These are phyloP conservation scores for Solanum hybrid DNA, from an alignment of 305 asterid species.

Conservation along the genomic window DNA sequence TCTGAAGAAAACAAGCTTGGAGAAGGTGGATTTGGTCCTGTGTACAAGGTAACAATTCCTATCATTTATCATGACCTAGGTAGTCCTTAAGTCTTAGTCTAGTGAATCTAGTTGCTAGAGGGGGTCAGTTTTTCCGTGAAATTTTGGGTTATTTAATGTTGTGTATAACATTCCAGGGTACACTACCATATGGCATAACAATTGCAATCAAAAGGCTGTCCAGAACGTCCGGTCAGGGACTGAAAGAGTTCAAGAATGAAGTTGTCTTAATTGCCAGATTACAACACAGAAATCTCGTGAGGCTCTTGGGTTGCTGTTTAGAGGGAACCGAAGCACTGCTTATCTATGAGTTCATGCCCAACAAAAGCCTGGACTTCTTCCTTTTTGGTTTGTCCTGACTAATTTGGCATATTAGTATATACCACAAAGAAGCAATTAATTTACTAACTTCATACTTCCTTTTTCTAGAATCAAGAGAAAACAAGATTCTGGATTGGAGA, in stretches of 20 bases:
- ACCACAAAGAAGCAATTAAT: not conserved
- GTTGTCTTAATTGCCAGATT: not conserved
- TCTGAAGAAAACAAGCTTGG: not conserved
- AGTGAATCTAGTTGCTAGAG: not conserved
- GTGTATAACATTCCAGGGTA: not conserved
- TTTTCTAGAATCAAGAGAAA: not conserved
- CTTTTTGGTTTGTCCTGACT: not conserved
- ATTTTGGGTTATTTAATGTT: not conserved
- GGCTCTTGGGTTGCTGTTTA: slow-evolving; percentile 1
- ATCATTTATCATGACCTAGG: not conserved
- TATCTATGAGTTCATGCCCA: not conserved
- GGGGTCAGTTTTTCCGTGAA: not conserved
- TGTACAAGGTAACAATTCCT: not conserved
- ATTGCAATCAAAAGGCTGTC: slow-evolving; percentile 2
- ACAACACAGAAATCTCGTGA: slow-evolving; percentile 1
- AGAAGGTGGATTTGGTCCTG: not conserved
- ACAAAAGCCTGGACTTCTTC: slow-evolving; percentile 1
- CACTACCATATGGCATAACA: slow-evolving; percentile 13
- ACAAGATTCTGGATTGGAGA: not conserved
- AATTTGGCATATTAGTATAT: not conserved
- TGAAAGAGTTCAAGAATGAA: slow-evolving; percentile 24
- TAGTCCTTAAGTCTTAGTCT: not conserved
- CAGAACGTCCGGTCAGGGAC: not conserved
- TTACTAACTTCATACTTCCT: not conserved
- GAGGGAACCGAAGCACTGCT: not conserved